Conservation (phyloP, 441 rosid genomes). For the Gossypium davidsonii region DNA sequence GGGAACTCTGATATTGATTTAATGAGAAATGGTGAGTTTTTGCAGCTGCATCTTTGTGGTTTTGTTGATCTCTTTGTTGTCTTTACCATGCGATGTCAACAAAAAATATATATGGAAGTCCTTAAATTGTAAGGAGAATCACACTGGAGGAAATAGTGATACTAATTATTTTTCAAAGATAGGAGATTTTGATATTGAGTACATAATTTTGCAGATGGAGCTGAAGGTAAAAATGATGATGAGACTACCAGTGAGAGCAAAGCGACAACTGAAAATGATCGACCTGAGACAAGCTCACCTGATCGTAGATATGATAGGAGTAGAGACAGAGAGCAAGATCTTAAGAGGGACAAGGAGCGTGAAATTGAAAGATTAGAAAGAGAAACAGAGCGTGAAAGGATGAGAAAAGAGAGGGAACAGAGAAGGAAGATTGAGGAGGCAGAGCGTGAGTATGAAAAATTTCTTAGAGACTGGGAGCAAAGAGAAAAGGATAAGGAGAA, state of each 20-base stretch:
- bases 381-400: conserved; percentile 83
- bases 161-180: neutral
- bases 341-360: conserved; percentile 76
- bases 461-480: conserved; percentile 92
- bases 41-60: neutral
- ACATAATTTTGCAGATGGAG: conserved; percentile 36
- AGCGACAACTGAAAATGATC: conserved; percentile 50
- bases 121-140: conserved; percentile 1
- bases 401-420: conserved; percentile 89
- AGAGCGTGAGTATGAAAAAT: conserved; percentile 81
- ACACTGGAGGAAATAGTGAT: neutral
- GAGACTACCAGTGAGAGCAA: conserved; percentile 62
- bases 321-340: conserved; percentile 57
- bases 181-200: conserved; percentile 1
- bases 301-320: conserved; percentile 72
- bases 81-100: neutral
- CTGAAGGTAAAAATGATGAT: conserved; percentile 54
- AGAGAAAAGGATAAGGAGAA: conserved; percentile 91
- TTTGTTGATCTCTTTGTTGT: neutral
- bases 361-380: conserved; percentile 85
- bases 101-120: neutral
- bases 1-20: conserved; percentile 54
- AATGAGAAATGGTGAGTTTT: conserved; percentile 44
- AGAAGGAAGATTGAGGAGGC: conserved; percentile 86
- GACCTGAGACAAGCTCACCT: conserved; percentile 75